These are phyloP conservation scores for Arachis hypogaea DNA, from an alignment of 306 rosid species.

Conservation along the genomic window DNA sequence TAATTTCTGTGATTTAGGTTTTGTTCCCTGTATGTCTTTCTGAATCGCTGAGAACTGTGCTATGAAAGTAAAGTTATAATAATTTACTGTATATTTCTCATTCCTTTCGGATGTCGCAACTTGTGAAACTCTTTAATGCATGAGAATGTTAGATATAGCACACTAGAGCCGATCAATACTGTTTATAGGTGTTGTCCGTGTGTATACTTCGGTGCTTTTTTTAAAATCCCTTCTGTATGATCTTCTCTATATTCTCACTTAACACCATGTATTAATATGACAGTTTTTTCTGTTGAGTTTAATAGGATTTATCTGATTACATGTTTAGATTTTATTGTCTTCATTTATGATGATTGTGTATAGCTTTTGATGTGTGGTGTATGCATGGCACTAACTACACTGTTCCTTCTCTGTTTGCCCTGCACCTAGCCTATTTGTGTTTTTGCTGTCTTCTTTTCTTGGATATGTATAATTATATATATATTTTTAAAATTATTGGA, in stretches of 20 bases:
- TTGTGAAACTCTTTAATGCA: neutral
- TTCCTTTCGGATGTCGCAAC: conserved; percentile 10
- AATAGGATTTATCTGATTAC: neutral
- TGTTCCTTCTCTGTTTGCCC: neutral
- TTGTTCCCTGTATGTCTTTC: conserved; percentile 1
- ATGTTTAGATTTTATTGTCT: neutral
- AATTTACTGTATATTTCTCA: conserved; percentile 36
- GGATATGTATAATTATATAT: neutral
- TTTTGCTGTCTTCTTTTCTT: neutral
- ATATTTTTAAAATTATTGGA: neutral
- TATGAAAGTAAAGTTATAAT: conserved; percentile 23
- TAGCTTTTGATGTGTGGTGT: neutral
- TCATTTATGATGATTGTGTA: neutral
- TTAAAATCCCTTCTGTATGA: neutral
- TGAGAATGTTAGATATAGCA: conserved; percentile 15
- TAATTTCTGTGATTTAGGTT: conserved; percentile 24
- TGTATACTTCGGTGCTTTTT: neutral
- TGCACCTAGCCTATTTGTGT: neutral
- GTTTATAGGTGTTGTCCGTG: neutral
- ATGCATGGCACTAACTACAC: neutral
- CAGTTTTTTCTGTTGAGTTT: neutral
- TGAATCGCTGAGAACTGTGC: neutral
- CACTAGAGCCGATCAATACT: neutral
- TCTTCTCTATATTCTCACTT: neutral
- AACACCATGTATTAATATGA: neutral